Conservation (phyloP, 2,329 filamentous ascomycete species). For the Alternaria solani region DNA sequence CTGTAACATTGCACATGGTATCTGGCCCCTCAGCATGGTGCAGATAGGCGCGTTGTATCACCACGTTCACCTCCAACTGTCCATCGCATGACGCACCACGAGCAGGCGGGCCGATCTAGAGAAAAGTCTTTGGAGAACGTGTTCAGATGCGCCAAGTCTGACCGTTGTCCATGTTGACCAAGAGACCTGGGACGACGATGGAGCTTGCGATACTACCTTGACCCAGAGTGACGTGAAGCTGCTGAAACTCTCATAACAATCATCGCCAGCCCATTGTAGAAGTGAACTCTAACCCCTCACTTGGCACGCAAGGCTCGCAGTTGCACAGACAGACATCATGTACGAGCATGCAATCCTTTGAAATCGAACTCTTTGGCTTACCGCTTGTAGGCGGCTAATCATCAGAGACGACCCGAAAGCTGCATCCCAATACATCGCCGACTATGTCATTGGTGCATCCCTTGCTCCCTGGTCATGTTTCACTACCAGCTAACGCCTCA, state of each 20-base stretch:
- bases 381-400: slow-evolving; percentile 75
- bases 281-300: slow-evolving; percentile 1
- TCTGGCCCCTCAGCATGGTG: slow-evolving; percentile 15
- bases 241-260: slow-evolving; percentile 27
- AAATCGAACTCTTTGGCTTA: slow-evolving; percentile 36
- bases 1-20: slow-evolving; percentile 34
- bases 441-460: slow-evolving; percentile 75
- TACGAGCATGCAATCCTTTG: slow-evolving; percentile 39
- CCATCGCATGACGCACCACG: slow-evolving; percentile 36
- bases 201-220: slow-evolving; percentile 22
- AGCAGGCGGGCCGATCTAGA: slow-evolving; percentile 15
- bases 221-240: slow-evolving; percentile 34
- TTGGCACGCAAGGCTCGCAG: not conserved
- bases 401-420: slow-evolving; percentile 75
- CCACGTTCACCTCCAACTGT: slow-evolving; percentile 37
- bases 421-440: slow-evolving; percentile 78
- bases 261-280: slow-evolving; percentile 11
- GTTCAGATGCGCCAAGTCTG: slow-evolving; percentile 28
- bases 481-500: slow-evolving; percentile 33
- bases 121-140: slow-evolving; percentile 12
- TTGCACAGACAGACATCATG: slow-evolving; percentile 32
- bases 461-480: slow-evolving; percentile 30
- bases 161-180: slow-evolving; percentile 35
- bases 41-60: slow-evolving; percentile 41
- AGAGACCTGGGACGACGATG: slow-evolving; percentile 31